Base-by-base conservation (phyloP, 225 moss, liverwort and hornwort genomes). In the Polytrichum formosum region DNA sequence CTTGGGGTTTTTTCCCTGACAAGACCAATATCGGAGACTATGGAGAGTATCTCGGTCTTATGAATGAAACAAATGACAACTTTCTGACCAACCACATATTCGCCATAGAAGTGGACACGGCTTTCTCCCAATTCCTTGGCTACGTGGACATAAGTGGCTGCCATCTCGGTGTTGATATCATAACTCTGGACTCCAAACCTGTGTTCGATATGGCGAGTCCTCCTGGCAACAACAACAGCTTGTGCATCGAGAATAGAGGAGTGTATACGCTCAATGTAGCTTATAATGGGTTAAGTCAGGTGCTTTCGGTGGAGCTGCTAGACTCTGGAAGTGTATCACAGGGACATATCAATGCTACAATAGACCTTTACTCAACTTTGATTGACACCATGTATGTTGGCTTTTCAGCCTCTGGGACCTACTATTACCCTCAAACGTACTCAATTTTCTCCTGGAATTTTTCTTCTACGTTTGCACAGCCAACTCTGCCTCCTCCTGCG, bases 151-250 rank as follows among this genome's bases (percentile, higher is more conserved):
- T 78, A 23, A 85, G 85, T 55, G 65, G 68, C 61, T 87, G 80
- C 58, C 88, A 89, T 28, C 29, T 89, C 0, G 86, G 88, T 1
- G 64, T 86, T 61, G 22, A 86, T 28, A 63, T 86, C 5, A 70
- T 72, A 23, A 78, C 80, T 4, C 76, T 86, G 85, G 65, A 74
- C 72, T 82, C 85, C 0, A 77, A 82, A 5, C 85, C 77, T 16
- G 77, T 85, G 26, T 82, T 54, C 46, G 85, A 85, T 58, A 85
- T 85, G 85, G 81, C 79, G 0, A 28, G 6, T 26, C 85, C 82
- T 1, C 66, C 66, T 6, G 81, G 78, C 0, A 4, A n/a, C 8
- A 18, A 28, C 23, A 8, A 56, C 20, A 76, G 83, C 72, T 21
- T 5, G 23, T 89, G 86, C 66, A 33, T 89, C 26, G 67, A 89